Evolutionary conservation across 31 red algal species (phyloP).

Genomic region (Odonthalia washingtoniensis): DNA sequence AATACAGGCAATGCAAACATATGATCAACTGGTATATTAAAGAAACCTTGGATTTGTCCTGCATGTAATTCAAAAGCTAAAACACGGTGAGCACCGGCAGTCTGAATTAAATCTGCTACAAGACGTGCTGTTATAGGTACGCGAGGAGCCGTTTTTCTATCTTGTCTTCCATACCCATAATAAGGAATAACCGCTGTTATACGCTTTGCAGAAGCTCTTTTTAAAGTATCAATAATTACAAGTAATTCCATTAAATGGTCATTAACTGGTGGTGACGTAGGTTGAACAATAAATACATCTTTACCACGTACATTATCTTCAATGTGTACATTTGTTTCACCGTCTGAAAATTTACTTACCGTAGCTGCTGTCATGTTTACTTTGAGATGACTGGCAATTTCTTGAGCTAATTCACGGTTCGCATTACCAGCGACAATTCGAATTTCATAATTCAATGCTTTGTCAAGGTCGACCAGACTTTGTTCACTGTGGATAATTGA

Average conservation of each 20-base stretch:
- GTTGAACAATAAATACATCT: slow-evolving; percentile 97
- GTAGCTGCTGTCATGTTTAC: slow-evolving; percentile 67
- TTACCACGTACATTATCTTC: slow-evolving; percentile 97
- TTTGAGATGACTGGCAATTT: slow-evolving; percentile 80
- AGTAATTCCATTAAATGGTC: slow-evolving; percentile 98
- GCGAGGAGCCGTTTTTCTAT: slow-evolving; percentile 87
- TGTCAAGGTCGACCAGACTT: slow-evolving; percentile 52
- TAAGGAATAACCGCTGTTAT: slow-evolving; percentile 99
- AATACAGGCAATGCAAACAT: slow-evolving; percentile 96
- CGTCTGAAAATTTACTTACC: slow-evolving; percentile 92
- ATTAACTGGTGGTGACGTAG: slow-evolving; percentile 94
- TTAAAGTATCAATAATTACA: slow-evolving; percentile 93
- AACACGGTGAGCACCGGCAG: slow-evolving; percentile 95
- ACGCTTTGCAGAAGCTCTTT: slow-evolving; percentile 93
- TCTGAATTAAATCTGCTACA: slow-evolving; percentile 91
- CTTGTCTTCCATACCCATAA: slow-evolving; percentile 99
- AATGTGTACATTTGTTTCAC: slow-evolving; percentile 94
- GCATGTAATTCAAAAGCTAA: slow-evolving; percentile 98
- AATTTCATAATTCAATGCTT: slow-evolving; percentile 96
- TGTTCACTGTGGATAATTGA: slow-evolving; percentile 4
- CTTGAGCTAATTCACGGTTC: slow-evolving; percentile 77
- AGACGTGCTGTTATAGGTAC: slow-evolving; percentile 94
- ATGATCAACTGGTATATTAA: slow-evolving; percentile 98
- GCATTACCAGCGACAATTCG: slow-evolving; percentile 94
- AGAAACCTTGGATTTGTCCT: slow-evolving; percentile 99